These are phyloP conservation scores for Nannizzia gypsea DNA, from an alignment of 2,329 filamentous ascomycete genomes.

Conservation along the genomic window DNA sequence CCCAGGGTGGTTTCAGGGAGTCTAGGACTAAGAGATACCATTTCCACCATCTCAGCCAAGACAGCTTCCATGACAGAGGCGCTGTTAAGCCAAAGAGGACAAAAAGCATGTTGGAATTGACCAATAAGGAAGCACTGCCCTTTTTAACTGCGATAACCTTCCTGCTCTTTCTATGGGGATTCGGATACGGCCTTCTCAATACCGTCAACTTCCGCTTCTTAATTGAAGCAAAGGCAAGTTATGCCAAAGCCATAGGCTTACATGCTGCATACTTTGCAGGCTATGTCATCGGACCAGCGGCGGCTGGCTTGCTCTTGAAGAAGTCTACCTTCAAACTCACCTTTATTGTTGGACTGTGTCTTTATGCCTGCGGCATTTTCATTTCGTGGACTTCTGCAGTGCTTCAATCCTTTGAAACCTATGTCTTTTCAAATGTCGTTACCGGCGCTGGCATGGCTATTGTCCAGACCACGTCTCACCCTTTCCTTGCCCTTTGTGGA, in stretches of 20 bases:
- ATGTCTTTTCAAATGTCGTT: conserved; percentile 52
- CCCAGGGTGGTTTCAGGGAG: background rate
- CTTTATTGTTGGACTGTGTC: conserved; percentile 47
- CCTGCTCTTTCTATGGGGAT: conserved; percentile 79
- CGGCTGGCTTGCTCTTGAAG: conserved; percentile 45
- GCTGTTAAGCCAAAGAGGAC: conserved; percentile 37
- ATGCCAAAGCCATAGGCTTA: conserved; percentile 39
- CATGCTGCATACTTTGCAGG: conserved; percentile 51
- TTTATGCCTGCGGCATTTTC: conserved; percentile 51
- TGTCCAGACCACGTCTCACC: conserved; percentile 49
- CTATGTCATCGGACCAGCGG: conserved; percentile 45
- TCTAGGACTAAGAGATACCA: background rate
- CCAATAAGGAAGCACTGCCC: conserved; percentile 45
- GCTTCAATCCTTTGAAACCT: conserved; percentile 48
- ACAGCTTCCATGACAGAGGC: conserved; percentile 27
- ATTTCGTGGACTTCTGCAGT: conserved; percentile 56
- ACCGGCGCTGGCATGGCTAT: conserved; percentile 49
- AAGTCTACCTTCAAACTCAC: conserved; percentile 52
- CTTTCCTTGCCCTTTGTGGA: conserved; percentile 51
- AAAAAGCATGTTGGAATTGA: conserved; percentile 49
- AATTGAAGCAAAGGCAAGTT: conserved; percentile 37
- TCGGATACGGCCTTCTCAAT: conserved; percentile 78
- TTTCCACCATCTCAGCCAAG: conserved; percentile 19
- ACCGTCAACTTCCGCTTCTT: conserved; percentile 59
- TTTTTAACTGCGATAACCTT: conserved; percentile 57